Evolutionary conservation across 352 stramenopile genomes (phyloP).

Genomic region (Phytophthora podocarpi): DNA sequence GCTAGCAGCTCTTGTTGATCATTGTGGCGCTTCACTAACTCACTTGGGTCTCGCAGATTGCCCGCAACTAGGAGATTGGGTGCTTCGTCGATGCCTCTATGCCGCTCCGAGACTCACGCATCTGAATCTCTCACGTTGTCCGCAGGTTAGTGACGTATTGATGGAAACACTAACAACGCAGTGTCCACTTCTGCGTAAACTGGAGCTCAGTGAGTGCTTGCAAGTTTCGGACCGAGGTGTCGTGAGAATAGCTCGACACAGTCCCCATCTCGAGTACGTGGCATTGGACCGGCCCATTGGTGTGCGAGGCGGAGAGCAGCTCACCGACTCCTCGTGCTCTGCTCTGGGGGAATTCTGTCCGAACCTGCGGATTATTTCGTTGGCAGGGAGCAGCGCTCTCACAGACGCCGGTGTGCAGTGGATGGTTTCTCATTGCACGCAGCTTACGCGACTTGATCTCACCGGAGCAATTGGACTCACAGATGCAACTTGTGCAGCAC

Average conservation of each 20-base stretch:
- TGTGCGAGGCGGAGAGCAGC: slow-evolving; percentile 58
- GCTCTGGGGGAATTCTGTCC: slow-evolving; percentile 75
- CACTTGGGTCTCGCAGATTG: slow-evolving; percentile 59
- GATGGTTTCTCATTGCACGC: slow-evolving; percentile 79
- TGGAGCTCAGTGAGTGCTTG: slow-evolving; percentile 82
- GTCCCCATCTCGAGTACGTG: slow-evolving; percentile 73
- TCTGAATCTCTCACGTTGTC: slow-evolving; percentile 75
- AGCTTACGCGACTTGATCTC: slow-evolving; percentile 83
- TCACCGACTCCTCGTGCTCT: slow-evolving; percentile 90
- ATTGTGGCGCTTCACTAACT: slow-evolving; percentile 39
- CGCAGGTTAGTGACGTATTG: slow-evolving; percentile 84
- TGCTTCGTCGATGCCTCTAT: slow-evolving; percentile 72
- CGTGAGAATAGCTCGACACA: slow-evolving; percentile 81
- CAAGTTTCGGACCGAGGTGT: slow-evolving; percentile 87
- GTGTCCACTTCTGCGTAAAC: slow-evolving; percentile 60
- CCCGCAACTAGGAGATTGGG: slow-evolving; percentile 66
- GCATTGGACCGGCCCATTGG: slow-evolving; percentile 55
- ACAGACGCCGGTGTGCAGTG: slow-evolving; percentile 92
- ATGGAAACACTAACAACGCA: slow-evolving; percentile 82
- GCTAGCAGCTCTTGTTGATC: slow-evolving; percentile 67
- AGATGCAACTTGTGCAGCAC: slow-evolving; percentile 65
- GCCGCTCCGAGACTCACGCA: slow-evolving; percentile 52
- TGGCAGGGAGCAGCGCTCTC: slow-evolving; percentile 88
- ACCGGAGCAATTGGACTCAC: slow-evolving; percentile 85
- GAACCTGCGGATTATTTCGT: slow-evolving; percentile 55